Conservation (phyloP, 257 asterid species). For the Nicotiana attenuata region DNA sequence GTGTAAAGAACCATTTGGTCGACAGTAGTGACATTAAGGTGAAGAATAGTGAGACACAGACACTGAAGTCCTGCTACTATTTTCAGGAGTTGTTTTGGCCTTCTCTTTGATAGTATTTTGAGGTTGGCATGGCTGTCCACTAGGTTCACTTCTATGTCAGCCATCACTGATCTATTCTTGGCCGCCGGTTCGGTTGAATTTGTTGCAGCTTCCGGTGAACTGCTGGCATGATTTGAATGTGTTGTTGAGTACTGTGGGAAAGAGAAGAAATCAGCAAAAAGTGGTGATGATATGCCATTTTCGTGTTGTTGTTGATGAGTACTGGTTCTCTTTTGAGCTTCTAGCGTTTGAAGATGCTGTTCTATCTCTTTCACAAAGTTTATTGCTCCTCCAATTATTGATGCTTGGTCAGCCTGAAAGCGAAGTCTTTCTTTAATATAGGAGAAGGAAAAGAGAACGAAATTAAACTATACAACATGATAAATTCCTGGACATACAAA, state of each 20-base stretch:
- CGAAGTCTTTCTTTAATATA: too few relatives aligned
- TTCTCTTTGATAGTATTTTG: constrained; percentile 32
- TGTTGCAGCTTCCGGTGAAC: neutral
- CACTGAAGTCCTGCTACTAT: constrained; percentile 32
- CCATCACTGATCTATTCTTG: constrained; percentile 12
- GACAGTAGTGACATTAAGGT: constrained; percentile 32
- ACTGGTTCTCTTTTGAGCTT: constrained; percentile 12
- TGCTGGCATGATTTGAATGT: neutral
- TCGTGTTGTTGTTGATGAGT: too few relatives aligned
- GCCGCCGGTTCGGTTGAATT: neutral
- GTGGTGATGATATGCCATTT: neutral
- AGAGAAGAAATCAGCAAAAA: constrained; percentile 34
- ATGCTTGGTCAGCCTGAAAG: constrained; percentile 84
- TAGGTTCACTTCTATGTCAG: constrained; percentile 37
- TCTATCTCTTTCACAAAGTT: constrained; percentile 77
- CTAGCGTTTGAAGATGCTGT: constrained; percentile 55
- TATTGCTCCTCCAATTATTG: constrained; percentile 79
- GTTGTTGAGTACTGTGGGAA: constrained; percentile 28
- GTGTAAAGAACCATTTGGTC: constrained; percentile 37
- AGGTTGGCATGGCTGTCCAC: constrained; percentile 41
- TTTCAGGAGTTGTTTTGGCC: constrained; percentile 33
- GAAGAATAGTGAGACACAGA: constrained; percentile 33
- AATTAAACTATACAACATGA: neutral
- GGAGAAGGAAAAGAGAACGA: too few relatives aligned
- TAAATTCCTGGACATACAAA: neutral